Conservation (phyloP, 495 filamentous ascomycete genomes). For the Staphylotrichum tortipilum region DNA sequence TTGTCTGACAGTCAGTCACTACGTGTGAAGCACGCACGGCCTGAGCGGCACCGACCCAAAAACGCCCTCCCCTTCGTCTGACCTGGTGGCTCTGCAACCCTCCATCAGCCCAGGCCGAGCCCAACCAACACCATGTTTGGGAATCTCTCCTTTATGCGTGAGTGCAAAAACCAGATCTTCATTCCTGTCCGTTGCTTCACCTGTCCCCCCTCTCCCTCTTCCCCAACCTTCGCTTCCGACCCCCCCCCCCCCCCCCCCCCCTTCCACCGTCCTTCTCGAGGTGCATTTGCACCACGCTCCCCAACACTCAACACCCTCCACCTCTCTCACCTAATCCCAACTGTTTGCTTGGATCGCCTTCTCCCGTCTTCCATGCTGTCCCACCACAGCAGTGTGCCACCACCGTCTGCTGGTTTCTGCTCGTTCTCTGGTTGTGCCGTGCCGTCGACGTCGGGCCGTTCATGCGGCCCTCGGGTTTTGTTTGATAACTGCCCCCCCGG, state of each 20-base stretch:
- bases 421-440: neutral
- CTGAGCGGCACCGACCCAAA: neutral
- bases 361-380: neutral
- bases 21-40: too few relatives aligned
- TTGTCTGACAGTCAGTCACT: too few relatives aligned
- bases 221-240: neutral
- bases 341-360: neutral
- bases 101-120: too few relatives aligned
- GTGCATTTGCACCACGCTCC: too few relatives aligned
- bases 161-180: too few relatives aligned
- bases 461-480: slow-evolving; percentile 4
- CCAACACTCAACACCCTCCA: neutral
- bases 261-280: too few relatives aligned
- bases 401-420: neutral
- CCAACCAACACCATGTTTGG: too few relatives aligned
- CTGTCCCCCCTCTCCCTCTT: neutral
- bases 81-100: neutral
- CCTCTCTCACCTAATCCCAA: neutral
- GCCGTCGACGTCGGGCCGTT: neutral
- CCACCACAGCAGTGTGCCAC: neutral
- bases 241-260: too few relatives aligned
- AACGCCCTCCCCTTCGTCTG: neutral
- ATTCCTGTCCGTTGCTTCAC: neutral
- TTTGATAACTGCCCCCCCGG: neutral
- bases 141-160: slow-evolving; percentile 27